Evolutionary conservation across 2,329 filamentous ascomycete genomes (phyloP).

Genomic region (Diplodia corticola): DNA sequence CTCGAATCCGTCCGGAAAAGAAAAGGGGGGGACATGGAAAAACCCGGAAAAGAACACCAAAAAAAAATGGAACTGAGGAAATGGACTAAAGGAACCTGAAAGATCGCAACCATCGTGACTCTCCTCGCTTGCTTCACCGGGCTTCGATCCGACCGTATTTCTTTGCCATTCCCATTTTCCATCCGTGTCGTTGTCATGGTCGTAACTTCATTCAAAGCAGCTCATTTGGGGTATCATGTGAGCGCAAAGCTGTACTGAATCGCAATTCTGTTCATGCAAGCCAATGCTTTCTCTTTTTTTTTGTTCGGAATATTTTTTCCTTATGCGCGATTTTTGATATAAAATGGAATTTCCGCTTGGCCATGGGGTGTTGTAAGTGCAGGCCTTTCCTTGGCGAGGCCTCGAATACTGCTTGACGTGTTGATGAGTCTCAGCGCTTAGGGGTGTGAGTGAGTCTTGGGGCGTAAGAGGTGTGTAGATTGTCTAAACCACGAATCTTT

Average conservation of each 20-base stretch:
- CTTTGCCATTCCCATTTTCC: background rate
- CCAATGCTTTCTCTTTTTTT: background rate
- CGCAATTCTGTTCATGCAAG: background rate
- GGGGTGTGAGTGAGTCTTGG: background rate
- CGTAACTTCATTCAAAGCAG: constrained; percentile 19
- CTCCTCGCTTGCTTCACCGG: constrained; percentile 1
- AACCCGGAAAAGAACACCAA: background rate
- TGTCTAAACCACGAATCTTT: background rate
- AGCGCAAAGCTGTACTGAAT: constrained; percentile 14
- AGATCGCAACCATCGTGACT: background rate
- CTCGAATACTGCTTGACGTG: background rate
- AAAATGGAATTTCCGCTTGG: background rate
- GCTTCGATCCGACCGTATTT: background rate
- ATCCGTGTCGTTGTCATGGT: constrained; percentile 11
- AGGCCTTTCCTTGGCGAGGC: background rate
- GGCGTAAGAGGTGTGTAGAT: background rate
- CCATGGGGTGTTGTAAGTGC: too few relatives aligned
- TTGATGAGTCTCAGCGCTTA: background rate
- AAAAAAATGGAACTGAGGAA: background rate
- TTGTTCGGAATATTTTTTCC: background rate
- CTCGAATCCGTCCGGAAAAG: background rate
- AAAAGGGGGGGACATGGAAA: too few relatives aligned
- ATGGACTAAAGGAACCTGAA: background rate
- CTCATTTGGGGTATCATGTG: constrained; percentile 15
- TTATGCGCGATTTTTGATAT: background rate